These are phyloP conservation scores for Ormosia emarginata DNA, from an alignment of 306 rosid species.

Conservation along the genomic window DNA sequence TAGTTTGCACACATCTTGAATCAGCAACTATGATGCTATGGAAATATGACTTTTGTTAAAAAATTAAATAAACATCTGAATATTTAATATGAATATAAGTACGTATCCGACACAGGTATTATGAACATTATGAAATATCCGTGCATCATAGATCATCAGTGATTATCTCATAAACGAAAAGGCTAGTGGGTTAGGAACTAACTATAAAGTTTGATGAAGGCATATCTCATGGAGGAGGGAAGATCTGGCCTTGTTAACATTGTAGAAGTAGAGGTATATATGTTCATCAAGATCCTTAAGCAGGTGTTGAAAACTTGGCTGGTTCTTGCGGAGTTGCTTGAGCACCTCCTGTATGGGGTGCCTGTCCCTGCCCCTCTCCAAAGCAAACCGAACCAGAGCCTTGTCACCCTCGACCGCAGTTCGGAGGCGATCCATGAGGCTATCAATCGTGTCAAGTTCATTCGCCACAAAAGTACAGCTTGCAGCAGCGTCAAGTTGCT, in stretches of 20 bases:
- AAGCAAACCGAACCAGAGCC: slow-evolving; percentile 36
- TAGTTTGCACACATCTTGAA: slow-evolving; percentile 8
- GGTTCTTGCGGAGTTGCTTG: slow-evolving; percentile 47
- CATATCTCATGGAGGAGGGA: slow-evolving; percentile 44
- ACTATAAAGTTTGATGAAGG: slow-evolving; percentile 30
- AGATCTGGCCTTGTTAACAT: slow-evolving; percentile 56
- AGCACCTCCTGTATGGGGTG: slow-evolving; percentile 61
- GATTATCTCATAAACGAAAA: neutral
- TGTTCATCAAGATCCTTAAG: slow-evolving; percentile 57
- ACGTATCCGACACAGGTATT: too few species aligned
- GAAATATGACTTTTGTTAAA: too few species aligned
- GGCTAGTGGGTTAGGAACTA: neutral
- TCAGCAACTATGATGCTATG: neutral
- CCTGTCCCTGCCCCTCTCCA: slow-evolving; percentile 50
- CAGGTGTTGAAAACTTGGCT: slow-evolving; percentile 29
- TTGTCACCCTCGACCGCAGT: slow-evolving; percentile 51
- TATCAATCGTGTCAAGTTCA: slow-evolving; percentile 50
- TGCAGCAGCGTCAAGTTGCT: slow-evolving; percentile 63
- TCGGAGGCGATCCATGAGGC: slow-evolving; percentile 52
- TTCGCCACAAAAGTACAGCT: slow-evolving; percentile 41
- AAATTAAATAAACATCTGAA: too few species aligned
- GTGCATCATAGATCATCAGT: too few species aligned
- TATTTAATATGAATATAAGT: too few species aligned
- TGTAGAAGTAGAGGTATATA: slow-evolving; percentile 43
- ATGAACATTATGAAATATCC: too few species aligned